Base-by-base conservation (phyloP, 2,329 filamentous ascomycete genomes). In the Ascochyta viciae-villosae region DNA sequence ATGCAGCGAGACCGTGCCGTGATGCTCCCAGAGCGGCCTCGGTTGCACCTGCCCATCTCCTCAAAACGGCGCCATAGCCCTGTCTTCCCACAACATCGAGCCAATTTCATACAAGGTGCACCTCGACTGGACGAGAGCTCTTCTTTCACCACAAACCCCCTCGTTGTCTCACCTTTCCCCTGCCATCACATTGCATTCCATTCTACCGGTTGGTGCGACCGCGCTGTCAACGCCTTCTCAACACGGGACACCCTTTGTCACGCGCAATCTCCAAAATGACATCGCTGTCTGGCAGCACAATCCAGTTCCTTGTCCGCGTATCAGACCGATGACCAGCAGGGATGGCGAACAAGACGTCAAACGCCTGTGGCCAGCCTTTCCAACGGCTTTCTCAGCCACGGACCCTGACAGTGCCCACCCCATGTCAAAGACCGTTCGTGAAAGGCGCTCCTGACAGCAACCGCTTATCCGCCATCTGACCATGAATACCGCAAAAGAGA, bases 221-320 rank as follows among this genome's bases (percentile, higher is more conserved):
- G 15, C 27, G 7, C 22, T 31, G 41, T 37, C 40, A 23, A 27
- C 42, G 23, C 35, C 35, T 43, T 31, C 26, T 12, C 37, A 37
- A 37, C 53, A 51, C 31, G 19, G 37, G 53, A 16, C 38, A 29
- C 26, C 33, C 47, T 43, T 51, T 24, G 47, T 56, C 53, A 56
- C 53, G 47, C 53, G 53, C 47, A 26, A 16, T 43, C 13, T 16
- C 33, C 24, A 47, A 22, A 37, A 51, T 48, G 53, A 56, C 43
- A 47, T 39, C 24, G 53, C 40, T 38, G 24, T 33, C 31, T 38
- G 26, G 41, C 24, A 41, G 26, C 33, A 23, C 31, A 46, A 31
- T 27, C 52, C 50, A n/a, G 29, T 37, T 47, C 37, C 19, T 47
- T 43, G 22, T 41, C 33, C 24, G 26, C 12, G 31, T 43, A 43